phyloP scores from a whole-genome alignment of 805 yeast genomes.

The Nakazawaea peltata region DNA sequence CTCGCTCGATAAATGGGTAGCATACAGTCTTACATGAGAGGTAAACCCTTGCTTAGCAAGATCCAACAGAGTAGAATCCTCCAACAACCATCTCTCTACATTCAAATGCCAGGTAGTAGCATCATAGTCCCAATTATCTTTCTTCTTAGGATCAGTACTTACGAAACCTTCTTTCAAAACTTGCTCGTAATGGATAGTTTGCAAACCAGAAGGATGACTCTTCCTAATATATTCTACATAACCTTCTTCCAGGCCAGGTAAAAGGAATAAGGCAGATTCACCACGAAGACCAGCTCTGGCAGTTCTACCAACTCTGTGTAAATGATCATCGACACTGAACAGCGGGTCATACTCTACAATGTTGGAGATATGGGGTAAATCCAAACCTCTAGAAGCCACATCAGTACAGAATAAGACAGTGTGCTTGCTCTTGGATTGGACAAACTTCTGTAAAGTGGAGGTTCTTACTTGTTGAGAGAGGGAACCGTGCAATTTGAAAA shows the following conservation, averaged over 20 bases:
- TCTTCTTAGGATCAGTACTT: conserved; percentile 19
- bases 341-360: conserved; percentile 96
- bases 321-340: conserved; percentile 86
- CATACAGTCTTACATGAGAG: conserved; percentile 89
- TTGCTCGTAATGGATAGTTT: conserved; percentile 40
- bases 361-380: conserved; percentile 75
- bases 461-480: conserved; percentile 79
- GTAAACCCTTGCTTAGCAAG: conserved; percentile 76
- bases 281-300: conserved; percentile 96
- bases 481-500: conserved; percentile 81
- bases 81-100: conserved; percentile 82
- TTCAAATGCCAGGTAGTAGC: conserved; percentile 96
- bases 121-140: conserved; percentile 72
- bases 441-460: conserved; percentile 60
- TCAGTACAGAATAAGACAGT: conserved; percentile 87
- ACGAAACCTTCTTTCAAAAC: conserved; percentile 20
- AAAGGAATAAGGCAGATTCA: conserved; percentile 62
- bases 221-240: conserved; percentile 58
- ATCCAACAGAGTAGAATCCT: conserved; percentile 49
- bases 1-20: conserved; percentile 85
- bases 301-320: conserved; percentile 95
- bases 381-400: conserved; percentile 96
- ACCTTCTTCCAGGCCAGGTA: conserved; percentile 88
- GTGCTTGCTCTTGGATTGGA: conserved; percentile 34
- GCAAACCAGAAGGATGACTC: conserved; percentile 50